phyloP scores from a whole-genome alignment of 441 rosid species.

The Arabidopsis hybrid region DNA sequence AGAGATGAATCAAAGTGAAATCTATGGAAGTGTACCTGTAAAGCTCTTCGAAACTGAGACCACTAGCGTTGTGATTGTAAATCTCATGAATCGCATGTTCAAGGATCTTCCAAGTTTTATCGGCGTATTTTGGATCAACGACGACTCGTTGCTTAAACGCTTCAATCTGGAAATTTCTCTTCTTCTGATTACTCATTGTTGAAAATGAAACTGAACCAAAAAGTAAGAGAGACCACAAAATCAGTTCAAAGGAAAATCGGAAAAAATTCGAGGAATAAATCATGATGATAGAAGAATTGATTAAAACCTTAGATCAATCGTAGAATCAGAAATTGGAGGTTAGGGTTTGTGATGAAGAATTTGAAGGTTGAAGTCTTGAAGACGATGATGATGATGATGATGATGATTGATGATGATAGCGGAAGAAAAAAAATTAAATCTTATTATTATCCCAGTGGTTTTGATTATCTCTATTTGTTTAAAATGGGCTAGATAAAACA shows the following conservation, averaged over 20 bases:
- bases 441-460: not conserved
- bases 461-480: not conserved
- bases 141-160: constrained; percentile 93
- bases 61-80: constrained; percentile 95
- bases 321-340: constrained; percentile 5
- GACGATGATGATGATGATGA: too few species aligned
- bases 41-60: constrained; percentile 94
- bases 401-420: too few species aligned
- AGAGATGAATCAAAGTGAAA: not conserved
- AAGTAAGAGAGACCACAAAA: not conserved
- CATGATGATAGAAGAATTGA: not conserved
- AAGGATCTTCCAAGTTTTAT: constrained; percentile 88
- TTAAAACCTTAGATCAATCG: not conserved
- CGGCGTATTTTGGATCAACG: constrained; percentile 94
- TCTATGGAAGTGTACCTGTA: constrained; percentile 56
- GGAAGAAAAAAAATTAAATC: too few species aligned
- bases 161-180: constrained; percentile 88
- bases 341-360: not conserved
- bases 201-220: not conserved
- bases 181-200: constrained; percentile 87
- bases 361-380: not conserved
- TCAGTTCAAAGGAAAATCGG: not conserved
- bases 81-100: constrained; percentile 96
- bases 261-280: not conserved
- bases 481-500: too few species aligned